Evolutionary conservation across 495 filamentous ascomycete species (phyloP), one percentile per base, ranked within the genome.

Genomic region (Xylaria bambusicola): DNA sequence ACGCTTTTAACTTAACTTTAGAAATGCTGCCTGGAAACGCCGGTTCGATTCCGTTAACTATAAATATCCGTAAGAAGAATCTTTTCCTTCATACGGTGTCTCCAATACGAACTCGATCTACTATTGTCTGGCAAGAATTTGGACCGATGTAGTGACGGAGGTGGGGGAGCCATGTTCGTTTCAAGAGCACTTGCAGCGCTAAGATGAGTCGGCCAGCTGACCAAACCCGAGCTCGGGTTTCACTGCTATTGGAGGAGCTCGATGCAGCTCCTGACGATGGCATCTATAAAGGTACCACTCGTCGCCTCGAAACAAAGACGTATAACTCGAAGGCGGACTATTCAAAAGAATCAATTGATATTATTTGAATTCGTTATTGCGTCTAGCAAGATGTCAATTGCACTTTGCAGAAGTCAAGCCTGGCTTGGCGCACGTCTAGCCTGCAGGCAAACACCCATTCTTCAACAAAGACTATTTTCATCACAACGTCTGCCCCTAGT

Each of bases 211-310:
- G 17, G 23, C 13, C 5, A 33, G 52, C 6, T n/a, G 31, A 49
- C 31, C 13, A 53, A 60, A 60, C 47, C 47, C 49, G 58, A 53
- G 48, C 38, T 60, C 58, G 45, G 33, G 42, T 45, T 51, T 62
- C 13, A 26, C 60, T 31, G 18, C 41, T 29, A 49, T 52, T 54
- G 52, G 45, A 20, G 31, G 13, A 52, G 13, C 44, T 7, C 26
- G 35, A 49, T 20, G 7, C 23, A 41, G n/a, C 18, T 10, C 13
- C n/a, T 9, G 29, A 24, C 15, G 29, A 47, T 21, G 18, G 26
- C 31, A 7, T 49, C 20, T 57, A 57, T 57, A 52, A 60, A 60
- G 48, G 38, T 24, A 15, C 27, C 12, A 40, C 23, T 38, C 48
- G 13, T 52, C 45, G 38, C 56, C 48, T 38, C 18, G 17, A 59